Percentiles rank a stretch among this genome's conserved stretches.
These are phyloP conservation scores for Ustulina deusta DNA, from an alignment of 2,329 filamentous ascomycete genomes.

Conservation along the genomic window DNA sequence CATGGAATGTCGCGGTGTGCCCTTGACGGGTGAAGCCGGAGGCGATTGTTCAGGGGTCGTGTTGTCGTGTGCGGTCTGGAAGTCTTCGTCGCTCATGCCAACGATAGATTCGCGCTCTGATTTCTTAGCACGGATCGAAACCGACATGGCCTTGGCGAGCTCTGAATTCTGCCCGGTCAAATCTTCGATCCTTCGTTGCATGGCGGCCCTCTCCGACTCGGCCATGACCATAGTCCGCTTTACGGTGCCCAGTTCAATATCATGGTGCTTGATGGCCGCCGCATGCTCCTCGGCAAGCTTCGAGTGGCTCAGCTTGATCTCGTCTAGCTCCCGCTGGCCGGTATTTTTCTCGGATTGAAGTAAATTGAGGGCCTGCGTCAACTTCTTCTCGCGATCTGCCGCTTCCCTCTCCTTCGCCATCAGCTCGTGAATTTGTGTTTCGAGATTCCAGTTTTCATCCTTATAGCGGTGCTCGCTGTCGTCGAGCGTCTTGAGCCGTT, in stretches of 20 bases:
- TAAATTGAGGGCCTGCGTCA: slow-evolving; percentile 77
- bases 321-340: slow-evolving; percentile 88
- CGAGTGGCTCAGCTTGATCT: slow-evolving; percentile 82
- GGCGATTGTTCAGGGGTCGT: slow-evolving; percentile 90
- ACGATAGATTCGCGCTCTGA: slow-evolving; percentile 73
- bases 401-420: slow-evolving; percentile 79
- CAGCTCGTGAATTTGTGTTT: slow-evolving; percentile 90
- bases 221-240: slow-evolving; percentile 82
- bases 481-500: slow-evolving; percentile 84
- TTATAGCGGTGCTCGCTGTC: slow-evolving; percentile 97
- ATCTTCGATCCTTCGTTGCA: slow-evolving; percentile 90
- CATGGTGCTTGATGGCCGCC: slow-evolving; percentile 81
- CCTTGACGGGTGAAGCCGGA: slow-evolving; percentile 89
- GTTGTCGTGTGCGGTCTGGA: slow-evolving; percentile 74
- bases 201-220: slow-evolving; percentile 80
- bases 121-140: slow-evolving; percentile 73
- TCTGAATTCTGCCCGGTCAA: slow-evolving; percentile 90
- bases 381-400: slow-evolving; percentile 83
- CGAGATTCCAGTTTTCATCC: slow-evolving; percentile 98
- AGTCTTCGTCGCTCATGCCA: slow-evolving; percentile 70
- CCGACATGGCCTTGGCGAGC: slow-evolving; percentile 82
- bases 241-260: slow-evolving; percentile 86
- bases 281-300: slow-evolving; percentile 86
- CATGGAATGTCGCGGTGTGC: slow-evolving; percentile 88
- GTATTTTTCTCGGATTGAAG: slow-evolving; percentile 80